Conservation (phyloP, 139 green algal species). For the Limnomonas spitsbergensis region DNA sequence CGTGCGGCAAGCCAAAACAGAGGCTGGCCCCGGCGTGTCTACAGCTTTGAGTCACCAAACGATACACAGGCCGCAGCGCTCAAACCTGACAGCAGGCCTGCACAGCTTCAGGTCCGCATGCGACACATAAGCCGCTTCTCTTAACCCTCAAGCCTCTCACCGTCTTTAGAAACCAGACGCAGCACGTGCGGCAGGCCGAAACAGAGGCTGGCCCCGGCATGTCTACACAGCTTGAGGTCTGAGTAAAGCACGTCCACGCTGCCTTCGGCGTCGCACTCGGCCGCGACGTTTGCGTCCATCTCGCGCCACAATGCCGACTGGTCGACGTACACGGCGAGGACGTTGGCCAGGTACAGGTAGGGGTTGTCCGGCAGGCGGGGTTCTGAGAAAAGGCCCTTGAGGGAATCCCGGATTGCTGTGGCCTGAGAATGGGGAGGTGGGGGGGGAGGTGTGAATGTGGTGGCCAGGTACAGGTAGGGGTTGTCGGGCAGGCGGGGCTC, state of each 20-base stretch:
- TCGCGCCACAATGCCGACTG: slow-evolving; percentile 31
- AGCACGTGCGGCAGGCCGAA: slow-evolving; percentile 56
- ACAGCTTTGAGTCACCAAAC: too few relatives aligned
- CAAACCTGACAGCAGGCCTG: too few relatives aligned
- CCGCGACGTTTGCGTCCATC: slow-evolving; percentile 13
- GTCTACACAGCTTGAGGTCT: slow-evolving; percentile 40
- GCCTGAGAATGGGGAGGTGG: slow-evolving; percentile 31
- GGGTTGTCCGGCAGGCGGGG: slow-evolving; percentile 52
- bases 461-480: slow-evolving; percentile 54
- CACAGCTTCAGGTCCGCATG: too few relatives aligned
- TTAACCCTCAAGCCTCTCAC: slow-evolving; percentile 27
- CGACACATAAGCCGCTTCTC: too few relatives aligned
- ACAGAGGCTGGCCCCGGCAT: background rate
- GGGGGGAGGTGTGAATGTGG: slow-evolving; percentile 13
- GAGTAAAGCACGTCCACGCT: slow-evolving; percentile 40
- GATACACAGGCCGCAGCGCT: too few relatives aligned
- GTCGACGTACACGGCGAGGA: slow-evolving; percentile 40
- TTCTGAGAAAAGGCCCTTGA: slow-evolving; percentile 47
- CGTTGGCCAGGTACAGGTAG: slow-evolving; percentile 48
- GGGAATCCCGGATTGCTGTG: slow-evolving; percentile 28
- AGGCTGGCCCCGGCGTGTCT: too few relatives aligned
- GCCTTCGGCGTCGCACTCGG: slow-evolving; percentile 30
- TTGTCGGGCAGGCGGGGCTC: slow-evolving; percentile 51
- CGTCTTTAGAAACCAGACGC: slow-evolving; percentile 40
- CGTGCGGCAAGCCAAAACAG: too few relatives aligned